A percentile compares a stretch with the other conserved stretches of the same genome.
Evolutionary conservation across 352 stramenopile genomes (phyloP).

Genomic region (Elongisporangium undulatum): DNA sequence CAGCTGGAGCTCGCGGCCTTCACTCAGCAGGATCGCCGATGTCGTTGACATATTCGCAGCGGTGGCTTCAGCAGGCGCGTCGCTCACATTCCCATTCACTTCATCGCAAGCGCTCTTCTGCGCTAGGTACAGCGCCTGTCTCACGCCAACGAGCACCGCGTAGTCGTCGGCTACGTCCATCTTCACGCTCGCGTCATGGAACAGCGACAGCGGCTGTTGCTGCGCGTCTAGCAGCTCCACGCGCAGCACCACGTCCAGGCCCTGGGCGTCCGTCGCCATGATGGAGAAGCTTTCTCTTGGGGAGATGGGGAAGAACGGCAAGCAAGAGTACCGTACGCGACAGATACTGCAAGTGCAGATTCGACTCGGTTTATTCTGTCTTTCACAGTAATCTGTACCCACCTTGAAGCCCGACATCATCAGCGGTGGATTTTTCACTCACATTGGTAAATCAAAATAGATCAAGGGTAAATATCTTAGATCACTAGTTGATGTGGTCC

Average conservation of each 20-base stretch:
- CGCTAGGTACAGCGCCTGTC: constrained; percentile 28
- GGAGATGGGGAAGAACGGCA: not conserved
- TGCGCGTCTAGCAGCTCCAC: constrained; percentile 6
- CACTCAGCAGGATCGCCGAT: constrained; percentile 18
- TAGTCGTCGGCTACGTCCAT: constrained; percentile 50
- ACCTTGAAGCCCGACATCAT: not conserved
- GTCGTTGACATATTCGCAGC: constrained; percentile 3
- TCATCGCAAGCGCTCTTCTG: constrained; percentile 2
- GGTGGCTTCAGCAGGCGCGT: constrained; percentile 1
- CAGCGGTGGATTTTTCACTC: not conserved
- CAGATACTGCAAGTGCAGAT: not conserved
- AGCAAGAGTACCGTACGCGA: not conserved
- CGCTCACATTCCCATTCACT: constrained; percentile 1
- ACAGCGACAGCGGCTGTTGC: constrained; percentile 21
- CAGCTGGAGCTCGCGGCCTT: constrained; percentile 17
- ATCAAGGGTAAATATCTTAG: not conserved
- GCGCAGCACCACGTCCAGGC: constrained; percentile 14
- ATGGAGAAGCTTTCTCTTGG: not conserved
- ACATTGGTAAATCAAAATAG: not conserved
- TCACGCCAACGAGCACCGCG: constrained; percentile 40
- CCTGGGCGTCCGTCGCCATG: constrained; percentile 12
- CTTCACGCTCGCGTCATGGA: constrained; percentile 32
- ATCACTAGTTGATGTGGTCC: not conserved
- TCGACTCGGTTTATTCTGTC: not conserved
- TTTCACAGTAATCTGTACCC: not conserved